Conservation (phyloP, 768 basidiomycete genomes). For the Clitopilus hobsonii region DNA sequence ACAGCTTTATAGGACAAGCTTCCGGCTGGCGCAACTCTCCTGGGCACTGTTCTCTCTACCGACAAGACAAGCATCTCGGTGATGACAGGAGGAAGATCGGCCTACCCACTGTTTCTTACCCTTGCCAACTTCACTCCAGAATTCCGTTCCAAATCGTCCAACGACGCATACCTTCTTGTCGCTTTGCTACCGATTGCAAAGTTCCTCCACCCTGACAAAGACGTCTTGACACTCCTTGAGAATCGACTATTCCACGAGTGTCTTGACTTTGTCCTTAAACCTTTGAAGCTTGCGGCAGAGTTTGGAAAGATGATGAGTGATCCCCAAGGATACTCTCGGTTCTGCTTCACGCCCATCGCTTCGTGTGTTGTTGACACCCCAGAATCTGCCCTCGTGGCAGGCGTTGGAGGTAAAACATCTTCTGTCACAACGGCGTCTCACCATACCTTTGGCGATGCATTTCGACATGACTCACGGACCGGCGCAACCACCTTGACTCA, state of each 20-base stretch:
- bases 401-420: slow-evolving; percentile 11
- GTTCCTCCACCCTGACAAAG: slow-evolving; percentile 10
- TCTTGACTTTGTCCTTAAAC: slow-evolving; percentile 11
- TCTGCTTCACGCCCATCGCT: slow-evolving; percentile 15
- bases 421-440: slow-evolving; percentile 12
- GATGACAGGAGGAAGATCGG: slow-evolving; percentile 12
- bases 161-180: slow-evolving; percentile 12
- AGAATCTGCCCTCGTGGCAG: slow-evolving; percentile 11
- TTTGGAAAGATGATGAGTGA: slow-evolving; percentile 16
- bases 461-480: slow-evolving; percentile 10
- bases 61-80: slow-evolving; percentile 18
- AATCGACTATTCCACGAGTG: slow-evolving; percentile 12
- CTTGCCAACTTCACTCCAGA: slow-evolving; percentile 15
- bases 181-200: slow-evolving; percentile 13
- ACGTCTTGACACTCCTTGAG: slow-evolving; percentile 8
- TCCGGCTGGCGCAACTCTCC: slow-evolving; percentile 2
- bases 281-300: slow-evolving; percentile 12
- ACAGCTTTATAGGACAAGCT: neutral
- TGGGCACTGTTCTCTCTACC: slow-evolving; percentile 10
- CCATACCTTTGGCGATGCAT: slow-evolving; percentile 15
- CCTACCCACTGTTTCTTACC: slow-evolving; percentile 10
- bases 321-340: slow-evolving; percentile 8
- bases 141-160: slow-evolving; percentile 7
- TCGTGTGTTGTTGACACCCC: slow-evolving; percentile 15
- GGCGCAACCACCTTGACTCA: slow-evolving; percentile 4